Conservation (phyloP, 2,329 filamentous ascomycete species). For the Sporothrix humicola region DNA sequence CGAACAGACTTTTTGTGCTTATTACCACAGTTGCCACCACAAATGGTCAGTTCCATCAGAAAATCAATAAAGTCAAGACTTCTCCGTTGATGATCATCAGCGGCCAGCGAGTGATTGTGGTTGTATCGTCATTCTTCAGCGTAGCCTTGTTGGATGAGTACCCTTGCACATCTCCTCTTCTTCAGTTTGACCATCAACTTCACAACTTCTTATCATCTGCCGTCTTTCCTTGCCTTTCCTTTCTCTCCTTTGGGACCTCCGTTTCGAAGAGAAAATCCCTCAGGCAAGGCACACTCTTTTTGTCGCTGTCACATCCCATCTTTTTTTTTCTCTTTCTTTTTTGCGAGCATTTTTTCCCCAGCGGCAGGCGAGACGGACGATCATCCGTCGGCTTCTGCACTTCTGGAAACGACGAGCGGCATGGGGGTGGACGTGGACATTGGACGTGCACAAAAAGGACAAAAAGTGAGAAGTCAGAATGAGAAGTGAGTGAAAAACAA, state of each 20-base stretch:
- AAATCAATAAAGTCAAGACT: background rate
- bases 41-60: background rate
- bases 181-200: background rate
- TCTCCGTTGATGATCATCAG: background rate
- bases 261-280: slow-evolving; percentile 22
- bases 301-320: background rate
- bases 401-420: background rate
- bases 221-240: background rate
- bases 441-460: background rate
- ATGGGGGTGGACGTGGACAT: background rate
- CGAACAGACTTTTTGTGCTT: slow-evolving; percentile 20
- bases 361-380: slow-evolving; percentile 20
- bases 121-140: background rate
- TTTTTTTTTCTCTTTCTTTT: background rate
- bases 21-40: background rate
- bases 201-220: background rate
- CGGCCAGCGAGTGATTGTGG: background rate
- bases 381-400: slow-evolving; percentile 21
- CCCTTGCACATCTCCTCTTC: background rate
- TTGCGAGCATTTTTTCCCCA: background rate
- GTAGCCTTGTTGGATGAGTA: background rate
- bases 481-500: background rate
- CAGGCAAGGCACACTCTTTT: background rate
- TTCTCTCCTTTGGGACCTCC: background rate
- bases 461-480: too few relatives aligned